Conservation (phyloP, 2,329 filamentous ascomycete species). For the Alternaria gansuensis region DNA sequence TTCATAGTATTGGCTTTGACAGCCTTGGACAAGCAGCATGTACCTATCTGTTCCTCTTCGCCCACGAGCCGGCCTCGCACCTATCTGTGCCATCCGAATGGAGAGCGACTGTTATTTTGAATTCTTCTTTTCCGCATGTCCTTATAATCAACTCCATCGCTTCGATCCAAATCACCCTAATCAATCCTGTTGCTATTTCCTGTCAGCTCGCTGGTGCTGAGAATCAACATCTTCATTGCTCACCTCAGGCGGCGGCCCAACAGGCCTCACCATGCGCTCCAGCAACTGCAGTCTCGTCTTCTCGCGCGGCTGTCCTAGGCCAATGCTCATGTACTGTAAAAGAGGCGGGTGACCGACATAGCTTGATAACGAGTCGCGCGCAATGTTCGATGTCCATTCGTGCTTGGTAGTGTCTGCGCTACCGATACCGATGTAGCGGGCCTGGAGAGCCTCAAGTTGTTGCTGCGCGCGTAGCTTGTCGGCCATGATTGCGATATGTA, state of each 20-base stretch:
- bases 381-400: constrained; percentile 96
- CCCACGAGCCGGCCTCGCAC: constrained; percentile 13
- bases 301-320: constrained; percentile 83
- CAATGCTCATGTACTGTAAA: constrained; percentile 87
- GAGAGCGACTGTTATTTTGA: constrained; percentile 11
- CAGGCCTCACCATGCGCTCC: constrained; percentile 74
- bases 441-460: constrained; percentile 95
- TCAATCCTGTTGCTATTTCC: constrained; percentile 36
- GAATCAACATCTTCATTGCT: constrained; percentile 17
- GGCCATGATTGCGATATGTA: constrained; percentile 63
- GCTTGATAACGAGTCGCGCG: constrained; percentile 89
- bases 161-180: background rate
- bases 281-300: constrained; percentile 83
- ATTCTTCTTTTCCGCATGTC: background rate
- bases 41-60: constrained; percentile 11
- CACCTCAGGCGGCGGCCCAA: constrained; percentile 71
- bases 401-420: constrained; percentile 96
- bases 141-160: background rate
- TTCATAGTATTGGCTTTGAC: constrained; percentile 16
- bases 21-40: constrained; percentile 14
- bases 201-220: constrained; percentile 16
- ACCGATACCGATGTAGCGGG: constrained; percentile 94
- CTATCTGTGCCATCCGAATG: constrained; percentile 5
- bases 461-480: constrained; percentile 98
- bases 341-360: constrained; percentile 90